Evolutionary conservation across 495 filamentous ascomycete genomes (phyloP).

Genomic region (Xanthoparmelia taractica): DNA sequence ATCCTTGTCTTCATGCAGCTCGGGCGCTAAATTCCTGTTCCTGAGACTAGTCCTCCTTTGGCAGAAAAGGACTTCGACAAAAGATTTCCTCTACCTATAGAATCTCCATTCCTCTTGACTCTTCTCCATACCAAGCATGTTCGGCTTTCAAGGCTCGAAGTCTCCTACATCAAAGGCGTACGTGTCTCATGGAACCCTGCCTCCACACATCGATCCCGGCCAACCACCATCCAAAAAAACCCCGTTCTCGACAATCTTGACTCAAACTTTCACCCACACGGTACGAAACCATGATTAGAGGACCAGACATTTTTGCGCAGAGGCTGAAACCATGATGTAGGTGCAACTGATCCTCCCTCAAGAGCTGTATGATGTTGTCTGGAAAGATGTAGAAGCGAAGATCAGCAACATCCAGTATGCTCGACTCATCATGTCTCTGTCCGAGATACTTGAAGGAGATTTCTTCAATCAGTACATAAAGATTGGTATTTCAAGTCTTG

Average conservation of each 20-base stretch:
- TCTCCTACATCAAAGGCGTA: slow-evolving; percentile 64
- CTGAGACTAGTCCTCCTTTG: slow-evolving; percentile 4
- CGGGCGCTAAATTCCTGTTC: slow-evolving; percentile 12
- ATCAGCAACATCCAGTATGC: slow-evolving; percentile 48
- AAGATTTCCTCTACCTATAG: not conserved
- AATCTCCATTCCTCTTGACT: not conserved
- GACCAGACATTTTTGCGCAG: not conserved
- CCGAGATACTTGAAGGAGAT: slow-evolving; percentile 59
- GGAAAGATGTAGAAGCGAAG: slow-evolving; percentile 43
- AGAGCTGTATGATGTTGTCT: slow-evolving; percentile 52
- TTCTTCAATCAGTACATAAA: slow-evolving; percentile 90
- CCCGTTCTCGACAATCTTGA: slow-evolving; percentile 61
- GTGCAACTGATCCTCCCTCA: slow-evolving; percentile 68
- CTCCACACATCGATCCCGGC: slow-evolving; percentile 56
- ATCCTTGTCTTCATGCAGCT: slow-evolving; percentile 2
- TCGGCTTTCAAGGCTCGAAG: slow-evolving; percentile 47
- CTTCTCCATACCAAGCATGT: slow-evolving; percentile 38
- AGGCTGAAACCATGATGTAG: slow-evolving; percentile 37
- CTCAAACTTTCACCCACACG: slow-evolving; percentile 68
- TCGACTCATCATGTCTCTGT: slow-evolving; percentile 66
- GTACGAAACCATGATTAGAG: slow-evolving; percentile 36
- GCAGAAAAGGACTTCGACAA: not conserved
- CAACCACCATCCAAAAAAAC: slow-evolving; percentile 64
- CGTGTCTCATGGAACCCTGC: slow-evolving; percentile 58
- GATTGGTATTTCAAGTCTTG: slow-evolving; percentile 47